These are phyloP conservation scores for Tetradesmus obliquus DNA, from an alignment of 139 green algal genomes.

Conservation along the genomic window DNA sequence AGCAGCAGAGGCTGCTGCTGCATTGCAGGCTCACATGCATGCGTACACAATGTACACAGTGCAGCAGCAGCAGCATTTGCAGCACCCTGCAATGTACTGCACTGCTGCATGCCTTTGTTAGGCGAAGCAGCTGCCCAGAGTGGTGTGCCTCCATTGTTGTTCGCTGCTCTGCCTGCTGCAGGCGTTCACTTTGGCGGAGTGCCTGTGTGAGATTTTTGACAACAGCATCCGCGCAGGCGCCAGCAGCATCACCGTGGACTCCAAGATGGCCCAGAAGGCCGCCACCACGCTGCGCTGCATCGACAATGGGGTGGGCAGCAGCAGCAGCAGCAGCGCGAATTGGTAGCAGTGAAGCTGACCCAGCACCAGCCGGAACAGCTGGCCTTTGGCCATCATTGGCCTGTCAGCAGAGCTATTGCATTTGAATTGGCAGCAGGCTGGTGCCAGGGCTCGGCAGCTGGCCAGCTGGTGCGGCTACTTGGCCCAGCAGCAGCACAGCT, in stretches of 20 bases:
- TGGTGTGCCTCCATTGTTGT: background rate
- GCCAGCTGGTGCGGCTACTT: background rate
- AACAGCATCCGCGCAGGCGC: constrained; percentile 8
- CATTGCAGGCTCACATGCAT: background rate
- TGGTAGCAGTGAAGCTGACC: background rate
- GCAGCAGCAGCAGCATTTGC: too few species aligned
- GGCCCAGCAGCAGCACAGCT: background rate
- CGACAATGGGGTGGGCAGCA: constrained; percentile 24
- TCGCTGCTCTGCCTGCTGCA: background rate
- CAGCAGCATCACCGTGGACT: background rate
- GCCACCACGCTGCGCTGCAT: background rate
- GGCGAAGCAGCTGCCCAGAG: too few species aligned
- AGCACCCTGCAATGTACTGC: too few species aligned
- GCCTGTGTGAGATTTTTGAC: constrained; percentile 4
- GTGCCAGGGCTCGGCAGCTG: too few species aligned
- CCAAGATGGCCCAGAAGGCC: background rate
- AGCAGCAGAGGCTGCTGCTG: background rate
- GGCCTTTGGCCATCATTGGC: too few species aligned
- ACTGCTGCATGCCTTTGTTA: too few species aligned
- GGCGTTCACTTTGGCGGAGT: background rate
- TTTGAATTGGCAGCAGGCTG: too few species aligned
- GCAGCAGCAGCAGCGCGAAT: background rate
- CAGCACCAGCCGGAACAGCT: background rate
- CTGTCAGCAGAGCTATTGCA: too few species aligned
- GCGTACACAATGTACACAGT: background rate